Percentiles rank a stretch among this genome's conserved stretches.
phyloP scores from a whole-genome alignment of 805 yeast species.

The Candida hungchunana region DNA sequence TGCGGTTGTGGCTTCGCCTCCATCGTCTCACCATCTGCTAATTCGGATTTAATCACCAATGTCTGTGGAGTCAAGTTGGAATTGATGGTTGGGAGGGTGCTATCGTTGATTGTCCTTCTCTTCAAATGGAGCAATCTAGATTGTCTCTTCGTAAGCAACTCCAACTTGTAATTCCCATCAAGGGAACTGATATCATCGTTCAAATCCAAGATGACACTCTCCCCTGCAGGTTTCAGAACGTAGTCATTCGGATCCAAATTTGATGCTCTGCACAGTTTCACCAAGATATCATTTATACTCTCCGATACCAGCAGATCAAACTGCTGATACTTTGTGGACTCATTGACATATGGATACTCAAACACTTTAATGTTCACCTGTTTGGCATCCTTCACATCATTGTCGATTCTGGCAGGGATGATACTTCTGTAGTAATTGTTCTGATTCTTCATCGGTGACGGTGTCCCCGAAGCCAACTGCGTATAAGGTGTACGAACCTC shows the following conservation, averaged over 20 bases:
- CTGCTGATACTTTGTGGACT: conserved; percentile 25
- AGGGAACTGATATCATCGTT: conserved; percentile 38
- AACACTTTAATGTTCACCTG: conserved; percentile 29
- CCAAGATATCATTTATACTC: conserved; percentile 33
- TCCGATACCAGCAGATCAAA: conserved; percentile 32
- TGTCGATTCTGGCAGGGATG: conserved; percentile 26
- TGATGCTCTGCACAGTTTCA: conserved; percentile 32
- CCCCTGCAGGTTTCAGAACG: conserved; percentile 31
- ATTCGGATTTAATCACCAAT: conserved; percentile 13
- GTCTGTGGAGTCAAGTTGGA: conserved; percentile 28
- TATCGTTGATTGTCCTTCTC: conserved; percentile 24
- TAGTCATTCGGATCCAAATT: conserved; percentile 34
- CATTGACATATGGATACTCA: conserved; percentile 31
- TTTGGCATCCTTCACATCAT: conserved; percentile 25
- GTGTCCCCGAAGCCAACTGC: conserved; percentile 1
- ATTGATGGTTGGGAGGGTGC: conserved; percentile 26
- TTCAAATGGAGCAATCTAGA: conserved; percentile 34
- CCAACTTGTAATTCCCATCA: conserved; percentile 38
- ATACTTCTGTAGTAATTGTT: conserved; percentile 35
- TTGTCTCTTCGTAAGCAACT: conserved; percentile 38
- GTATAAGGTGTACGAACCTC: conserved; percentile 54
- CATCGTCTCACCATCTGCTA: conserved; percentile 1
- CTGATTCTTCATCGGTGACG: conserved; percentile 21
- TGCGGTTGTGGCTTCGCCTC: conserved; percentile 1
- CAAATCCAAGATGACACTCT: conserved; percentile 30